Base-by-base conservation (phyloP, 1,284 basidiomycete species). In the Pascua sp. region DNA sequence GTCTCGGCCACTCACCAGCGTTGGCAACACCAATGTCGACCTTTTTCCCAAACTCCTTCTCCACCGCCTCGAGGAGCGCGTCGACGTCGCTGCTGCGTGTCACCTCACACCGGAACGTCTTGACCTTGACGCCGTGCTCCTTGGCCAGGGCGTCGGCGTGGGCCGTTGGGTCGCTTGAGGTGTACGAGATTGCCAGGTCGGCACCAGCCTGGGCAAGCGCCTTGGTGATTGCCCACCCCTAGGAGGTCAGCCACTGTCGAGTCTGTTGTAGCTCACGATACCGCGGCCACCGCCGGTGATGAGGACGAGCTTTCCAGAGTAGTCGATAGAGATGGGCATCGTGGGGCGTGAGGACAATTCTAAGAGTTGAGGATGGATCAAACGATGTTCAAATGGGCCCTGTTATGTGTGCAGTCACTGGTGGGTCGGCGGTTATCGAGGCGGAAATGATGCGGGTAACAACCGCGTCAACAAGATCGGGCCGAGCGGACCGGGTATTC, bases 1-100 rank as follows among this genome's bases (percentile, higher is more conserved):
- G 7, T 11, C 13, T 12, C 52, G 61, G 52, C 47, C 24, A 91
- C 24, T 32, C 24, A 32, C 24, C 79, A 42, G 83, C 77, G 51
- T 58, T 55, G 36, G 49, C 53, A 36, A 61, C 44, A 2, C 43
- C 51, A 17, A 60, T 56, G 50, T 65, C 63, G 47, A 51, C 40
- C 15, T n/a, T n/a, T 7, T 38, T 10, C 7, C 51, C 57, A 32
- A 36, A 59, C 13, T 15, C 45, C 42, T 12, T 15, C 41, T 55
- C 36, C 8, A 57, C 57, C 1, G 47, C 54, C 9, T 40, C 42
- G 8, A 60, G 42, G n/a, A 51, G 50, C 1, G 64, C 63, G 46
- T 76, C 64, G 9, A 76, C 69, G 11, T 61, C 51, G 10, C 50
- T 40, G 42, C 66, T 71, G 11, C 67, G 48, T 17, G 62, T 57